Evolutionary conservation across 2,329 filamentous ascomycete species (phyloP).

Genomic region (Colletotrichum lindemuthianum): DNA sequence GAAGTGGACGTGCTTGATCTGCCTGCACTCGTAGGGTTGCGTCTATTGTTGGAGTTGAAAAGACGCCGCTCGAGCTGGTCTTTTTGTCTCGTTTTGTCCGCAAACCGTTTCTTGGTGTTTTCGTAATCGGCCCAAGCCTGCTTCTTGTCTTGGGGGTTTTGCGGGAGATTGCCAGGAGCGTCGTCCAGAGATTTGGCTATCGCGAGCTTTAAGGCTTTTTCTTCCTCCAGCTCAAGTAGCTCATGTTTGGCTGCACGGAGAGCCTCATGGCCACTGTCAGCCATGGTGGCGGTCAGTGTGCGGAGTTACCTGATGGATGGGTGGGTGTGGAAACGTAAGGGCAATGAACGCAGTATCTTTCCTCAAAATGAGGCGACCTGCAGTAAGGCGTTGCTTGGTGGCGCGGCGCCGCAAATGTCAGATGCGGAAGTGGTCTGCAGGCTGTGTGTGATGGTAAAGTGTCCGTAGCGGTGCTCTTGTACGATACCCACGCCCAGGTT

Average conservation of each 20-base stretch:
- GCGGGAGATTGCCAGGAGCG: constrained; percentile 1
- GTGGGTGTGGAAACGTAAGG: constrained; percentile 2
- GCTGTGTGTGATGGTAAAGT: constrained; percentile 15
- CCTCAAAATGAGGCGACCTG: constrained; percentile 32
- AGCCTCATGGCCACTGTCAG: constrained; percentile 19
- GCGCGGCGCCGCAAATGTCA: constrained; percentile 28
- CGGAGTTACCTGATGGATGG: constrained; percentile 19
- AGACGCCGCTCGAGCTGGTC: constrained; percentile 21
- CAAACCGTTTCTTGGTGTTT: constrained; percentile 7
- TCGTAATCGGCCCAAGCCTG: constrained; percentile 2
- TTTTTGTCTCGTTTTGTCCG: constrained; percentile 20
- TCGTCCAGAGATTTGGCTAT: constrained; percentile 23
- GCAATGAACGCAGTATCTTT: constrained; percentile 1
- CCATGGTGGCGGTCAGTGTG: not conserved
- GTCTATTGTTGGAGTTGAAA: constrained; percentile 4
- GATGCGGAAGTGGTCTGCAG: constrained; percentile 19
- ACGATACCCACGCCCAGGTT: too few relatives aligned
- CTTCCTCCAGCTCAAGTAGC: constrained; percentile 26
- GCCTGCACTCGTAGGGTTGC: not conserved
- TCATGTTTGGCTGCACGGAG: constrained; percentile 15
- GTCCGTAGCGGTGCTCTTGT: too few relatives aligned
- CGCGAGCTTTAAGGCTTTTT: constrained; percentile 11
- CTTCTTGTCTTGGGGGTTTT: not conserved
- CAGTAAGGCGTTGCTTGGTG: constrained; percentile 21
- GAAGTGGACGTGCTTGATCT: not conserved